Conservation (phyloP, 768 basidiomycete genomes). For the Boletus pseudopeckii region DNA sequence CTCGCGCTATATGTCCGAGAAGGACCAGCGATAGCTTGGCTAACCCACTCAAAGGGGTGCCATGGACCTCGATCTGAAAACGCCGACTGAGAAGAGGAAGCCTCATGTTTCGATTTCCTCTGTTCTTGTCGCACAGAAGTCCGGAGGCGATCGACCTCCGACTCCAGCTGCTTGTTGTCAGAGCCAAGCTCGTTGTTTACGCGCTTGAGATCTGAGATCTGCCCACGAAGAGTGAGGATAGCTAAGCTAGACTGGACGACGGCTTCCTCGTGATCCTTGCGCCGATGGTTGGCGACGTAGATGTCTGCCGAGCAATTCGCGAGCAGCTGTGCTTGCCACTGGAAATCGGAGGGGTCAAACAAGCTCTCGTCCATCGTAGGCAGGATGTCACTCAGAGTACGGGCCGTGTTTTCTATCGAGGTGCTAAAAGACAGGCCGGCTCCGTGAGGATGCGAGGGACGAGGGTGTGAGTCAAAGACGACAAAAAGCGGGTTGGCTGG, state of each 20-base stretch:
- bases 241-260: slow-evolving; percentile 50
- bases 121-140: slow-evolving; percentile 13
- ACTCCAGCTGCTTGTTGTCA: slow-evolving; percentile 29
- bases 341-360: slow-evolving; percentile 41
- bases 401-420: slow-evolving; percentile 41
- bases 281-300: slow-evolving; percentile 37
- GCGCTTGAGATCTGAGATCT: slow-evolving; percentile 36
- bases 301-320: slow-evolving; percentile 58
- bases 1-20: slow-evolving; percentile 4
- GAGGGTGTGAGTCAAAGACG: slow-evolving; percentile 67
- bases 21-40: slow-evolving; percentile 25
- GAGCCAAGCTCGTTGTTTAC: slow-evolving; percentile 26
- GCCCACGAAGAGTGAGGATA: slow-evolving; percentile 41
- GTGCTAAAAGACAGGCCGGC: slow-evolving; percentile 55
- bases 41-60: slow-evolving; percentile 7
- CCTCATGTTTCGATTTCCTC: background rate
- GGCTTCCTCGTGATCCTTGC: slow-evolving; percentile 28
- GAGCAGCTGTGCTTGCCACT: slow-evolving; percentile 67
- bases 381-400: slow-evolving; percentile 45
- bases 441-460: slow-evolving; percentile 55
- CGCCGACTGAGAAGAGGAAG: background rate
- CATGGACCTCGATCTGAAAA: background rate
- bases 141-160: slow-evolving; percentile 21
- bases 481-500: slow-evolving; percentile 41
- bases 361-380: slow-evolving; percentile 43